Base-by-base conservation (phyloP, 2,329 filamentous ascomycete species). In the Trichoderma asperellum region DNA sequence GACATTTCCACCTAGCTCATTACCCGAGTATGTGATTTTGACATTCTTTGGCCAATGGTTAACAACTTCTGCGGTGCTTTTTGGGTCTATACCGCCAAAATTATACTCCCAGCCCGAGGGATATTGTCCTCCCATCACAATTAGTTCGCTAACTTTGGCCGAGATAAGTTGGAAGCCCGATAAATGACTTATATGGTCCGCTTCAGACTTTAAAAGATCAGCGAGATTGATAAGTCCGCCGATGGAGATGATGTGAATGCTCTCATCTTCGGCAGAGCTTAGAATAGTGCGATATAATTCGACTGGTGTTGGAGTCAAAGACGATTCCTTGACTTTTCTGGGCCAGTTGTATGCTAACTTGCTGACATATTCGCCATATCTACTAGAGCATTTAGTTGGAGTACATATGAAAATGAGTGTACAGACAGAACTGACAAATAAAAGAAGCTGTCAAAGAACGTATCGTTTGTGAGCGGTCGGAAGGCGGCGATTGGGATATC, bases 81-180 rank as follows among this genome's bases (percentile, higher is more conserved):
- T 53, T 5, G 62, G 53, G 16, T 66, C 37, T 7, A 11, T n/a
- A 14, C 62, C 62, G 12, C 62, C 62, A 34, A 66, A 66, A 2
- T 66, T 66, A n/a, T 59, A 67, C 29, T 67, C 64, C 64, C 64
- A 67, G 7, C 64, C 64, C 18, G 55, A 59, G 5, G 64, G 64
- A 34, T 67, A 67, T 16, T 67, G 29, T 2, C 55, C 64, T 14
- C 64, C 55, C 64, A 67, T 67, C 14, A 67, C 37, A 4, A 59
- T 14, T 1, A 67, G 5, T 18, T 59, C 53, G 55, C 64, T 40
- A 6, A 67, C 53, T n/a, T 67, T 67, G 11, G 29, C 16, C 3
- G 37, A 37, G 6, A 35, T 29, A 12, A 58, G 64, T 18, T 67
- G n/a, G 16, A 6, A n/a, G 55, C 55, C 64, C 2, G 64, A 67